Evolutionary conservation across 805 yeast species (phyloP).

Genomic region (Wickerhamomyces mucosus): DNA sequence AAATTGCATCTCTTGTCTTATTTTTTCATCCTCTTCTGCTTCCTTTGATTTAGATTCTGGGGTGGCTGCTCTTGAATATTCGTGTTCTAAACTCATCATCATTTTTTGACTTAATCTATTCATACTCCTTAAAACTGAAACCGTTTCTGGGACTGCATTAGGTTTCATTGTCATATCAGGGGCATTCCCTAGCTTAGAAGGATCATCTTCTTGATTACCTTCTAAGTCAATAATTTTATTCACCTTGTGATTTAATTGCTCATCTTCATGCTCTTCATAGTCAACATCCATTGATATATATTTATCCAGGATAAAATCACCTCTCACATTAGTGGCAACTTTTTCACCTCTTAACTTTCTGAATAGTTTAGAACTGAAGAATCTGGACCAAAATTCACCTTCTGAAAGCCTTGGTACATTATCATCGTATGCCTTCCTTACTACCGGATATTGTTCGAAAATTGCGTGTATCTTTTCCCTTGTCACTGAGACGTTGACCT

Average conservation of each 20-base stretch:
- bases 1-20: conserved; percentile 36
- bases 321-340: conserved; percentile 63
- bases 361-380: conserved; percentile 83
- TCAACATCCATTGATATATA: conserved; percentile 68
- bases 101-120: conserved; percentile 78
- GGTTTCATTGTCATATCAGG: conserved; percentile 85
- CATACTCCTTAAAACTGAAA: conserved; percentile 77
- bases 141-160: conserved; percentile 53
- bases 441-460: conserved; percentile 87
- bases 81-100: conserved; percentile 46
- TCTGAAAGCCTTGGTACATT: conserved; percentile 84
- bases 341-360: conserved; percentile 85
- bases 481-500: conserved; percentile 86
- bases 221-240: conserved; percentile 67
- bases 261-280: conserved; percentile 35
- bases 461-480: conserved; percentile 84
- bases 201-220: conserved; percentile 76
- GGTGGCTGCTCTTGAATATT: conserved; percentile 27
- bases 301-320: conserved; percentile 78
- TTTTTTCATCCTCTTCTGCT: conserved; percentile 25
- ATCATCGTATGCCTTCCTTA: conserved; percentile 80
- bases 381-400: conserved; percentile 94
- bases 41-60: conserved; percentile 28
- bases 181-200: conserved; percentile 63
- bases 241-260: conserved; percentile 35